Evolutionary conservation across 108 stramenopile genomes (phyloP), one percentile per base, ranked within the genome.

Genomic region (Mayamaea pseudoterrestris): DNA sequence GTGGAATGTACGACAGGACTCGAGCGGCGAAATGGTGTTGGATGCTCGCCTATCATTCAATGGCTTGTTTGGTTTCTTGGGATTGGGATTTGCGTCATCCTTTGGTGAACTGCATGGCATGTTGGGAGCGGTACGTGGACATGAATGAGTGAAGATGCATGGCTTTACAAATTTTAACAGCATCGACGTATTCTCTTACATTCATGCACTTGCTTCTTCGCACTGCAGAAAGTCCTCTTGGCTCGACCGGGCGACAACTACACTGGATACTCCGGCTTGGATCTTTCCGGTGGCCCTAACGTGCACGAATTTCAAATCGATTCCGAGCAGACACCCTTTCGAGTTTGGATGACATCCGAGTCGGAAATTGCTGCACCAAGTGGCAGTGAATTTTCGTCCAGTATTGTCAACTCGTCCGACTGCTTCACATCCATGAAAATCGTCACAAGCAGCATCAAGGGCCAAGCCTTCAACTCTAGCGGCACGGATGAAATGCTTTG

Each of bases 391-490:
- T 43, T 17, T 41, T 27, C 18, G 27, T 3, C 39, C 5, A 17
- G 9, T 6, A 17, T 3, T 58, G 55, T 65, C 14, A 46, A 32
- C 0, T 55, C 50, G 28, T 58, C 39, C 8, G 78, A 71, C 27
- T 80, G 78, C 45, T 76, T 63, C 40, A 80, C 78, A 35, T 59
- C 78, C 11, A 45, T 80, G 25, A 60, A 63, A 25, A 76, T 80
- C 46, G 57, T 61, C 45, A 61, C 65, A 8, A 57, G 47, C 34
- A 42, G 58, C 35, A 76, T 80, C 48, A 52, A 71, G 36, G 66
- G 63, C 5, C 62, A 63, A 27, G 58, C 65, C 26, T 58, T 67
- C 35, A 60, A 69, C 25, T 34, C 65, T 22, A 42, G 35, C 30
- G 78, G 74, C 27, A 71, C 55, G 11, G 73, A 80, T 44, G 61